Percentiles rank a stretch among this genome's conserved stretches.
phyloP scores from a whole-genome alignment of 2,329 filamentous ascomycete species.

The Pseudodiploospora longispora region DNA sequence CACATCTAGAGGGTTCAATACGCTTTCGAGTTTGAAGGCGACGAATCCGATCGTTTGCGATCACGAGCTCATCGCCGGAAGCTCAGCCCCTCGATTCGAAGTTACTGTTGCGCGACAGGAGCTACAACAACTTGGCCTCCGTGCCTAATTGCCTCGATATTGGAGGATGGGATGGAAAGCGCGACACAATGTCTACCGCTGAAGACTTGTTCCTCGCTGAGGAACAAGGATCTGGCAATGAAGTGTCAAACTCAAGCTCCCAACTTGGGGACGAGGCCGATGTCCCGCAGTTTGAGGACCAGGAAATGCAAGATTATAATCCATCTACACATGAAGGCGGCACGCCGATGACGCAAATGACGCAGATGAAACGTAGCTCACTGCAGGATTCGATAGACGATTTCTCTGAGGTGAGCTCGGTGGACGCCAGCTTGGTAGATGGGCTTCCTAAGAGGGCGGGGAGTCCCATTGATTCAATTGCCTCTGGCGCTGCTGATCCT shows the following conservation, averaged over 20 bases:
- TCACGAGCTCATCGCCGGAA: too few relatives aligned
- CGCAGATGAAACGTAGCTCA: conserved; percentile 32
- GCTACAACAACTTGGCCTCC: too few relatives aligned
- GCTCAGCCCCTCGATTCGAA: too few relatives aligned
- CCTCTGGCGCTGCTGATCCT: conserved; percentile 74
- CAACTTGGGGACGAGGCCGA: conserved; percentile 9
- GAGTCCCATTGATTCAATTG: conserved; percentile 60
- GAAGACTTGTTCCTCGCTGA: conserved; percentile 35
- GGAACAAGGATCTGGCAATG: conserved; percentile 33
- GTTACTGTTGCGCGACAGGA: too few relatives aligned
- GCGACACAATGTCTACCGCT: conserved; percentile 40
- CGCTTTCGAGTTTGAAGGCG: too few relatives aligned
- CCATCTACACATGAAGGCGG: neutral
- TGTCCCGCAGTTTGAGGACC: conserved; percentile 13
- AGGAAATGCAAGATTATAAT: conserved; percentile 6
- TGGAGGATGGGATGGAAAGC: conserved; percentile 29
- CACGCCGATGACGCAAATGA: conserved; percentile 3
- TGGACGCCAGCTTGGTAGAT: conserved; percentile 38
- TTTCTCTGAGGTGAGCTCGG: conserved; percentile 44
- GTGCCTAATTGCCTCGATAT: neutral
- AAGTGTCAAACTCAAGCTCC: conserved; percentile 27
- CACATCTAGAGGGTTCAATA: too few relatives aligned
- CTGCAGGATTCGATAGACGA: conserved; percentile 35
- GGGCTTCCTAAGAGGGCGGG: conserved; percentile 46
- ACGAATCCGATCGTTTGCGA: too few relatives aligned